Evolutionary conservation across 441 rosid species (phyloP).

Genomic region (Melastoma candidum): DNA sequence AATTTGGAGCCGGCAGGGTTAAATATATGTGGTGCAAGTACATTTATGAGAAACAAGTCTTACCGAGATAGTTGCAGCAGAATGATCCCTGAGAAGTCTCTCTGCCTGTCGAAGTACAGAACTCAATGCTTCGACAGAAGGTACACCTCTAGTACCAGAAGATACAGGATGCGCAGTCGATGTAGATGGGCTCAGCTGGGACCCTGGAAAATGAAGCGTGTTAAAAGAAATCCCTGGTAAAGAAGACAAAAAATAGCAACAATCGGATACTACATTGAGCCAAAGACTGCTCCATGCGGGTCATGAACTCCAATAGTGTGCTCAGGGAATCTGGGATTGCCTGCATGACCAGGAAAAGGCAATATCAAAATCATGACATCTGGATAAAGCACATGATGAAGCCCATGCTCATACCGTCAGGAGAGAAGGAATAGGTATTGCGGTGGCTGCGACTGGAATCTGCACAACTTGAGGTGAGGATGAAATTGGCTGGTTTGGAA

Average conservation of each 20-base stretch:
- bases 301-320: constrained; percentile 69
- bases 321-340: constrained; percentile 84
- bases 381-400: constrained; percentile 1
- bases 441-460: constrained; percentile 49
- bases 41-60: constrained; percentile 1
- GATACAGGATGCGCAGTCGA: constrained; percentile 40
- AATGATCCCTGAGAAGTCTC: constrained; percentile 48
- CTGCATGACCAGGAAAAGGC: constrained; percentile 30
- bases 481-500: constrained; percentile 42
- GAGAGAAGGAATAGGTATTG: constrained; percentile 65
- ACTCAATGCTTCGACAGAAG: constrained; percentile 61
- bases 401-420: constrained; percentile 32
- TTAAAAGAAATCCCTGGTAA: too few species aligned
- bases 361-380: constrained; percentile 13
- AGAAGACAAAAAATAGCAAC: too few species aligned
- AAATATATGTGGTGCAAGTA: neutral
- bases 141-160: constrained; percentile 39
- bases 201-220: constrained; percentile 33
- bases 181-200: constrained; percentile 38
- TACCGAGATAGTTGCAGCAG: constrained; percentile 59
- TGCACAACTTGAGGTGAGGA: constrained; percentile 53
- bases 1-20: too few species aligned
- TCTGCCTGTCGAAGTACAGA: constrained; percentile 60
- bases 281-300: constrained; percentile 59
- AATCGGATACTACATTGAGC: constrained; percentile 47